Evolutionary conservation across 2,329 filamentous ascomycete species (phyloP), one percentile per base, ranked within the genome.

Genomic region (Orbilia blumenaviensis): DNA sequence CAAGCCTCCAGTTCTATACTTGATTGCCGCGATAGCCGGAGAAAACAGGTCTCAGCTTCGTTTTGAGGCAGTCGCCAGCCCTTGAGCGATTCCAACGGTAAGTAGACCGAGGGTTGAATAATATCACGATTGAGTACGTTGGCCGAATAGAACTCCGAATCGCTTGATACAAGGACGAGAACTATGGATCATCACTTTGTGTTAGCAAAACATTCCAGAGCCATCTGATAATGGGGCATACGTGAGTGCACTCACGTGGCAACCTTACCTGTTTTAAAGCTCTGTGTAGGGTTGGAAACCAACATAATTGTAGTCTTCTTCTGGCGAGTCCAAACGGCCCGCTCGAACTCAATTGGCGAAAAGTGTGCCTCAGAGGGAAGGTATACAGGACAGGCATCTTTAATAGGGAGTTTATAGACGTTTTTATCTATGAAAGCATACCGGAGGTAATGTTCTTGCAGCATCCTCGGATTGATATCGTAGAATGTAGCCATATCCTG

Each of bases 1-100:
- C 69, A 74, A 14, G 69, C 69, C 18, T 61, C 69, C 2, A 74
- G 62, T n/a, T 74, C 69, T 1, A 36, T 18, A n/a, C 69, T 74
- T n/a, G n/a, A 23, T 25, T 67, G 25, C 1, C 25, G 23, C 1
- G 62, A 66, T 7, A 74, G 23, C 18, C 69, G 25, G 9, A 74
- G n/a, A 14, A 62, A 56, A 3, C n/a, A 46, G n/a, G 69, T 67
- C 25, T 74, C 69, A 1, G 62, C 62, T 10, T 61, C 61, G 29
- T 66, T 66, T 10, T 52, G 1, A 3, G 69, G 61, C n/a, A 52
- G 61, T 14, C 18, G 34, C 29, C 23, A 44, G 8, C 54, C 52
- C 5, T 42, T 10, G 1, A 64, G 36, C 16, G 6, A 12, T 1
- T 64, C 48, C 10, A n/a, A 16, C 4, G 36, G 18, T 1, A n/a